Evolutionary conservation across 2,329 filamentous ascomycete species (phyloP).

Genomic region (Pseudofabraea citricarpa): DNA sequence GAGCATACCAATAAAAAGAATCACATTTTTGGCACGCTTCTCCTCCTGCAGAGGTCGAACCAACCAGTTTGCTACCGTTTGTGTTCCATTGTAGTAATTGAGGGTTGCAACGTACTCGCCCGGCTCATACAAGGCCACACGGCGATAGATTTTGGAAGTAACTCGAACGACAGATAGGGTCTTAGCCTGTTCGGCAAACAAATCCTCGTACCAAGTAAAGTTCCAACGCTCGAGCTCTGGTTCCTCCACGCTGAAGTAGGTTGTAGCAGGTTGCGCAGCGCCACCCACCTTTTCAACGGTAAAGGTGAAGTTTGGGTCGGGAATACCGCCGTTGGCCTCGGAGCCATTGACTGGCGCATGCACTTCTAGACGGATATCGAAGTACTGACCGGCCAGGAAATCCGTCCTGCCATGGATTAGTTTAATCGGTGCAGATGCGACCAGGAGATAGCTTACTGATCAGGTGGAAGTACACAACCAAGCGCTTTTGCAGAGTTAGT

Average conservation of each 20-base stretch:
- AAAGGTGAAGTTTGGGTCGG: constrained; percentile 72
- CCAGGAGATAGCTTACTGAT: constrained; percentile 36
- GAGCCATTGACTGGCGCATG: constrained; percentile 79
- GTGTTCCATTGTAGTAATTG: constrained; percentile 67
- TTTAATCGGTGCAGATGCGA: constrained; percentile 3
- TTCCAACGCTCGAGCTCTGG: constrained; percentile 75
- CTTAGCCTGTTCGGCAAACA: constrained; percentile 69
- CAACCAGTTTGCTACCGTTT: constrained; percentile 70
- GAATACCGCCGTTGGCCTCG: constrained; percentile 62
- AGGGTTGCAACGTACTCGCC: constrained; percentile 75
- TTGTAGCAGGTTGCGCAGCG: constrained; percentile 47
- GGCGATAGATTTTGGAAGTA: constrained; percentile 72
- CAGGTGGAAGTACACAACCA: constrained; percentile 56
- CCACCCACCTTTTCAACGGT: constrained; percentile 63
- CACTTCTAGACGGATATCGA: constrained; percentile 76
- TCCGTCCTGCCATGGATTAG: constrained; percentile 50
- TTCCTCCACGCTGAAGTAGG: constrained; percentile 67
- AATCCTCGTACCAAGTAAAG: constrained; percentile 81
- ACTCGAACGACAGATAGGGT: constrained; percentile 73
- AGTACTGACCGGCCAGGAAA: constrained; percentile 78
- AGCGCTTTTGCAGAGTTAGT: constrained; percentile 30
- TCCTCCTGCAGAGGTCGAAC: constrained; percentile 66
- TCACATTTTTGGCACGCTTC: constrained; percentile 78
- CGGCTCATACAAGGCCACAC: constrained; percentile 70
- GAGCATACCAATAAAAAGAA: constrained; percentile 70